These are phyloP conservation scores for Pythium rishiriense DNA, from an alignment of 352 stramenopile species.

Conservation along the genomic window DNA sequence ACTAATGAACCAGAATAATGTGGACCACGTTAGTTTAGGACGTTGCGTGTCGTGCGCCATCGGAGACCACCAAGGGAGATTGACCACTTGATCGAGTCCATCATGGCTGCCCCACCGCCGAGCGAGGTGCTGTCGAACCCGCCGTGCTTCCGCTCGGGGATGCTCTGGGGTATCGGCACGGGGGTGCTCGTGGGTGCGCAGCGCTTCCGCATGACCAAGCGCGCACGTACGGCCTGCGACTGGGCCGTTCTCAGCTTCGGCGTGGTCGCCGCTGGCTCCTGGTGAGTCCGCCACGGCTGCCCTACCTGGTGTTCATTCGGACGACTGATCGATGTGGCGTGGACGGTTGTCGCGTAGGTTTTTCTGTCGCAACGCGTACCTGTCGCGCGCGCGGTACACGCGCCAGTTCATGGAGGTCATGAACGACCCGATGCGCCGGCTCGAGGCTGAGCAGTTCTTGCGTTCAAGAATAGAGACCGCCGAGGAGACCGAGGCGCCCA, in stretches of 20 bases:
- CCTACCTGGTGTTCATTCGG: no score
- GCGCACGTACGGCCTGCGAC: slow-evolving; percentile 64
- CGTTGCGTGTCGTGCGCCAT: background rate
- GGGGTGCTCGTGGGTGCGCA: slow-evolving; percentile 61
- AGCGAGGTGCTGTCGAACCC: slow-evolving; percentile 66
- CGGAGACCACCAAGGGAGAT: background rate
- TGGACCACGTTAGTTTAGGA: slow-evolving; percentile 6
- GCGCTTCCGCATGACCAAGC: slow-evolving; percentile 63
- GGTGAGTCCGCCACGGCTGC: no score
- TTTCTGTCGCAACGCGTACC: slow-evolving; percentile 59
- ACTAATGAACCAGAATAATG: background rate
- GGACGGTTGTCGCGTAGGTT: slow-evolving; percentile 36
- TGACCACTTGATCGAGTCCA: no score
- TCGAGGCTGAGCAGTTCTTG: slow-evolving; percentile 77
- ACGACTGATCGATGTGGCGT: no score
- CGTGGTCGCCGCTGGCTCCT: slow-evolving; percentile 48
- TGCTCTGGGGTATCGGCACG: slow-evolving; percentile 79
- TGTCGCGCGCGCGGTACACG: slow-evolving; percentile 53
- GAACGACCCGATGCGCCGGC: slow-evolving; percentile 74
- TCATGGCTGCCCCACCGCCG: slow-evolving; percentile 18
- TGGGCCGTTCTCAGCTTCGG: slow-evolving; percentile 66
- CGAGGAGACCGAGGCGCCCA: slow-evolving; percentile 6
- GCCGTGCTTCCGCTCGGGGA: slow-evolving; percentile 73
- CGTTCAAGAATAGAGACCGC: slow-evolving; percentile 56
- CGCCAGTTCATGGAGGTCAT: slow-evolving; percentile 84